A percentile compares a stretch with the other conserved stretches of the same genome.
Evolutionary conservation across 331 rosid genomes (phyloP).

Genomic region (Phaseolus coccineus): DNA sequence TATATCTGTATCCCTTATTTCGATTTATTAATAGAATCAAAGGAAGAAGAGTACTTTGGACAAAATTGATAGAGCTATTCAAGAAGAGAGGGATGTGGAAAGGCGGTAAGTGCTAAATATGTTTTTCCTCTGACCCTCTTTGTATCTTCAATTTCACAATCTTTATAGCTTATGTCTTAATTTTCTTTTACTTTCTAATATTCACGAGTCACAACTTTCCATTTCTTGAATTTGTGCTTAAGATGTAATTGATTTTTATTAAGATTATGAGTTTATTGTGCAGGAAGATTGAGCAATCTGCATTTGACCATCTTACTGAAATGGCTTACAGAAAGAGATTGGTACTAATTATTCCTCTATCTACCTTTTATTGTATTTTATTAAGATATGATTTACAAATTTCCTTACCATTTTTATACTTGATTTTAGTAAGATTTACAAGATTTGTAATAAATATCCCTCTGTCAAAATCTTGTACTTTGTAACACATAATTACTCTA

Average conservation of each 20-base stretch:
- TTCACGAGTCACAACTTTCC: slow-evolving; percentile 12
- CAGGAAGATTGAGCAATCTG: slow-evolving; percentile 86
- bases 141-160: slow-evolving; percentile 24
- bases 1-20: slow-evolving; percentile 43
- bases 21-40: slow-evolving; percentile 59
- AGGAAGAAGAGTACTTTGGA: slow-evolving; percentile 71
- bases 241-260: slow-evolving; percentile 41
- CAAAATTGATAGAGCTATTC: slow-evolving; percentile 65
- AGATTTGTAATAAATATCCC: not conserved
- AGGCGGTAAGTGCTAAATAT: slow-evolving; percentile 59
- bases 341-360: slow-evolving; percentile 61
- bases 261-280: slow-evolving; percentile 43
- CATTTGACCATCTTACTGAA: slow-evolving; percentile 89
- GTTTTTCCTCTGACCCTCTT: slow-evolving; percentile 38
- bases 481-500: slow-evolving; percentile 15
- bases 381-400: slow-evolving; percentile 7
- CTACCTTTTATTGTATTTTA: slow-evolving; percentile 29
- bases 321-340: slow-evolving; percentile 78
- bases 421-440: not conserved
- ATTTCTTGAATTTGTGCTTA: slow-evolving; percentile 33
- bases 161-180: slow-evolving; percentile 15
- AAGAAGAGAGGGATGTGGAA: slow-evolving; percentile 67
- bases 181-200: slow-evolving; percentile 21
- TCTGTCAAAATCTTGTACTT: slow-evolving; percentile 23
- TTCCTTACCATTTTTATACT: not conserved